Evolutionary conservation across 768 basidiomycete genomes (phyloP).

Genomic region (Phallus indusiatus): DNA sequence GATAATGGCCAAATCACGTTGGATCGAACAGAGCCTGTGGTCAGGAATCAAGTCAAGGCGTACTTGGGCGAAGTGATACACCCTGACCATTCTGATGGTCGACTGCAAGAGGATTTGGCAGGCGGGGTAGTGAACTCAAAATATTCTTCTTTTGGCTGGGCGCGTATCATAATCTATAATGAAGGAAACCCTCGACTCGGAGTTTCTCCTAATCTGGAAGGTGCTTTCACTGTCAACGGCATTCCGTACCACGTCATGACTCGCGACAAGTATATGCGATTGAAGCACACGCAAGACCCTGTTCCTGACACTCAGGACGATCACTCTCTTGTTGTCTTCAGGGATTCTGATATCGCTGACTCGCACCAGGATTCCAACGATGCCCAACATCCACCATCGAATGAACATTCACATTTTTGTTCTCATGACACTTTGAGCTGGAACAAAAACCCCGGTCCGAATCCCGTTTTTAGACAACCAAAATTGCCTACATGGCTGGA

Average conservation of each 20-base stretch:
- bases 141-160: conserved; percentile 55
- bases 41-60: conserved; percentile 52
- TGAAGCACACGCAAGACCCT: conserved; percentile 51
- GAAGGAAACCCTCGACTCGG: conserved; percentile 39
- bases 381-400: too few species aligned
- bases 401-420: conserved; percentile 36
- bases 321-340: conserved; percentile 65
- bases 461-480: conserved; percentile 38
- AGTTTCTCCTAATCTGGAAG: conserved; percentile 56
- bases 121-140: conserved; percentile 36
- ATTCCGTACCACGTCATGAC: conserved; percentile 63
- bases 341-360: conserved; percentile 58
- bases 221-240: conserved; percentile 63
- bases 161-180: conserved; percentile 65
- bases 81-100: conserved; percentile 37
- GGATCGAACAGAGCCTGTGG: conserved; percentile 49
- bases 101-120: conserved; percentile 56
- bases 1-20: conserved; percentile 42
- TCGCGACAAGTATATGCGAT: conserved; percentile 58
- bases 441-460: conserved; percentile 50
- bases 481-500: conserved; percentile 31
- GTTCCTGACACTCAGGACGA: conserved; percentile 28
- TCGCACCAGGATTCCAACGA: conserved; percentile 9
- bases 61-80: conserved; percentile 72
- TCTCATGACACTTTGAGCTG: conserved; percentile 61